Base-by-base conservation (phyloP, 148 eudicot species). In the Rhododendron simsii region DNA sequence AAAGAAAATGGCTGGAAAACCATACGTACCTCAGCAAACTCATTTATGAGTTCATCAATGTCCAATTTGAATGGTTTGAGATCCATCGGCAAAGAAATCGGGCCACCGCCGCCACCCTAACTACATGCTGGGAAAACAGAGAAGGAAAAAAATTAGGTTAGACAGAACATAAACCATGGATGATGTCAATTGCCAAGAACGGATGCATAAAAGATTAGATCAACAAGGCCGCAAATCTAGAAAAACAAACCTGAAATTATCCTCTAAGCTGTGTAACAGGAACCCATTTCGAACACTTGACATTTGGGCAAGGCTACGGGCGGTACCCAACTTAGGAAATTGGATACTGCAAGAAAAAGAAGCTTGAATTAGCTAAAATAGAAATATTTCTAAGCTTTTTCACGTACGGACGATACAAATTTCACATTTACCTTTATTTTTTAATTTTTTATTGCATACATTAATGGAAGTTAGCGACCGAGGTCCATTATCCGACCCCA, bases 31-130 rank as follows among this genome's bases (percentile, higher is more conserved):
- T 78, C 86, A 1, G 88, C 89, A 71, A 94, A 96, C 33, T 92
- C 96, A 57, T 80, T 85, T 84, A 96, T 91, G 81, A 96, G 96
- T 80, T 96, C 96, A 83, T 96, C 95, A 83, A 96, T 91, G 90
- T 96, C 98, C 26, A 89, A 90, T 84, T 90, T 93, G 90, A 93
- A 94, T 14, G 88, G 89, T 44, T 88, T 89, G 80, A 92, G 91
- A 78, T 91, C 95, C 95, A 94, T 88, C 33, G 85, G 7, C 80
- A 57, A 12, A 65, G 44, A 74, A 33, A 67, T 74, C 45, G 2
- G 53, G 47, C 85, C 23, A 18, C 5, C 12, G 3, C 11, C 53
- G 53, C 18, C 3, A 14, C 1, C 21, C 50, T 18, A 51, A 51
- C 55, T 21, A 51, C 51, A 44, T 0, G 37, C n/a, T 55, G 50